Percentiles rank a stretch among this genome's conserved stretches.
Conservation (phyloP, 805 yeast species). For the Lachancea dasiensis region DNA sequence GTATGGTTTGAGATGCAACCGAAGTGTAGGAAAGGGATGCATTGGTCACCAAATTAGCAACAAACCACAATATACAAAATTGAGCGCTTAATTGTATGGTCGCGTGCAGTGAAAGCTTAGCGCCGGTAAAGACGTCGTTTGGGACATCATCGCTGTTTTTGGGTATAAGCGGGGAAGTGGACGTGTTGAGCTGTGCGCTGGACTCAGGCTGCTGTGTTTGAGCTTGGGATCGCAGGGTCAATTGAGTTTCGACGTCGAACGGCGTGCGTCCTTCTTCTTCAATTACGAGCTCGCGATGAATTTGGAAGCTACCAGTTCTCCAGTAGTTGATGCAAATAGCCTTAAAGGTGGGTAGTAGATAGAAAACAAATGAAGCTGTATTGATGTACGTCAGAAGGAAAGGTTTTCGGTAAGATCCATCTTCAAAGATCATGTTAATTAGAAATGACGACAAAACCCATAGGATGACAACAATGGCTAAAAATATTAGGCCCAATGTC, state of each 20-base stretch:
- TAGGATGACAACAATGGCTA: conserved; percentile 68
- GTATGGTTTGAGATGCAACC: conserved; percentile 89
- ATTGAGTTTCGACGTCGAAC: conserved; percentile 5
- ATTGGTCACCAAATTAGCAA: conserved; percentile 84
- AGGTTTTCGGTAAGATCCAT: conserved; percentile 73
- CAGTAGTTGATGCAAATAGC: conserved; percentile 26
- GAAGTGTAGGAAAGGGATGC: conserved; percentile 83
- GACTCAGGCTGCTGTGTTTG: background rate
- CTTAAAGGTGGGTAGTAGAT: conserved; percentile 54
- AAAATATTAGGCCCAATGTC: conserved; percentile 71
- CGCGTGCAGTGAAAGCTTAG: conserved; percentile 40
- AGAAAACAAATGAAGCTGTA: conserved; percentile 77
- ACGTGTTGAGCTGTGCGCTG: conserved; percentile 1
- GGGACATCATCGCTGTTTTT: conserved; percentile 10
- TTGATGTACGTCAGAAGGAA: conserved; percentile 88
- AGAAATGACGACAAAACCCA: conserved; percentile 92
- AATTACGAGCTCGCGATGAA: conserved; percentile 24
- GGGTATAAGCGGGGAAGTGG: conserved; percentile 14
- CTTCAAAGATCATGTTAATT: conserved; percentile 69
- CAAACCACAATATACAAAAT: conserved; percentile 84
- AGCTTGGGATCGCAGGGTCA: conserved; percentile 1
- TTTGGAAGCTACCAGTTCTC: conserved; percentile 25
- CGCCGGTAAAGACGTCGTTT: conserved; percentile 3
- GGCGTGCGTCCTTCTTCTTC: conserved; percentile 27
- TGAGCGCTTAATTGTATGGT: conserved; percentile 72